phyloP scores from a whole-genome alignment of 78 protist genomes.

The Salpingoeca rosetta region DNA sequence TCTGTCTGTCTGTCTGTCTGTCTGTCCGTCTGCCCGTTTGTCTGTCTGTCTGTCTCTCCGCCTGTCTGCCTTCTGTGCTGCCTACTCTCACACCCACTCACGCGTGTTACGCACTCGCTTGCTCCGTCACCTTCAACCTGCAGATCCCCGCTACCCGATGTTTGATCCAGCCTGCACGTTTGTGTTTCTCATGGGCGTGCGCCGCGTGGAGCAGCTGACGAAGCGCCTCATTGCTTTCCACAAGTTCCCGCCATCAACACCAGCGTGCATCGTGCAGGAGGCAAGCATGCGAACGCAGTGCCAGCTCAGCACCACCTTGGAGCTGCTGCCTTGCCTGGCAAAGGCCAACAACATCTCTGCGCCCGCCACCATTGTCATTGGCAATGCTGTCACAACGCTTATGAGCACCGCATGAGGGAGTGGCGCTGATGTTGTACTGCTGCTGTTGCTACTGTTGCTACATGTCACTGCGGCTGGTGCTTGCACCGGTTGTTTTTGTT shows the following conservation, averaged over 20 bases:
- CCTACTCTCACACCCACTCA: neutral
- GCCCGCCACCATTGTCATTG: too few relatives aligned
- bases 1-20: too few relatives aligned
- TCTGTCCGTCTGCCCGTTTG: too few relatives aligned
- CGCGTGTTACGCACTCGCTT: neutral
- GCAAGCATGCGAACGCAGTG: conserved; percentile 18
- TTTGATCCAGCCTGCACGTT: neutral
- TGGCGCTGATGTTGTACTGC: too few relatives aligned
- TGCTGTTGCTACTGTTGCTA: too few relatives aligned
- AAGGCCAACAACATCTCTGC: too few relatives aligned
- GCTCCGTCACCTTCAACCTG: too few relatives aligned
- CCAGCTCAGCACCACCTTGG: conserved; percentile 9
- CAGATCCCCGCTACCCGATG: neutral
- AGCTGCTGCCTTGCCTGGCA: neutral
- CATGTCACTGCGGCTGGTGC: too few relatives aligned
- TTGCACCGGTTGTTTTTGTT: too few relatives aligned
- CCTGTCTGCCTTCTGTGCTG: neutral
- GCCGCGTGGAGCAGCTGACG: neutral
- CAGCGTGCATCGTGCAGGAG: conserved; percentile 25
- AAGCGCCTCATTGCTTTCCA: neutral
- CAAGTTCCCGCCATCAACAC: conserved; percentile 12
- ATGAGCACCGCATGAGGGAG: too few relatives aligned
- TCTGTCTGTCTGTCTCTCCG: conserved; percentile 2
- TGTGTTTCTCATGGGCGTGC: conserved; percentile 31
- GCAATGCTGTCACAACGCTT: too few relatives aligned